Base-by-base conservation (phyloP, 495 filamentous ascomycete genomes). In the Barbatosphaeria neglecta region DNA sequence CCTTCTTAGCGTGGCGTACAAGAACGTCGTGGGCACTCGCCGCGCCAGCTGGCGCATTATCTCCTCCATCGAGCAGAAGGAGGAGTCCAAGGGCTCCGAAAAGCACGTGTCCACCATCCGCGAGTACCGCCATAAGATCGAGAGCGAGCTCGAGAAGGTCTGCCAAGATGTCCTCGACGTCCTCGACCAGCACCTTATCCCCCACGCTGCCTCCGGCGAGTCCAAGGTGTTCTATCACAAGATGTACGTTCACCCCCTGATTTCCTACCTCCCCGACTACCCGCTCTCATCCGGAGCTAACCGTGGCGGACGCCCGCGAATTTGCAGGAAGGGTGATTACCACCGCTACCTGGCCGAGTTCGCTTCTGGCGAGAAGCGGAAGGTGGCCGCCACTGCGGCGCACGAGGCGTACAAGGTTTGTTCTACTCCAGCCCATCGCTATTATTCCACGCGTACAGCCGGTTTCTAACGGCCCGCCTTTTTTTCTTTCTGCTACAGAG, bases 141-240 rank as follows among this genome's bases (percentile, higher is more conserved):
- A 99, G 81, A 80, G 71, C 51, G 92, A 99, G 78, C 80, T 99
- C 47, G 92, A 95, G 82, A 84, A 86, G 68, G 89, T 97, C 65
- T 99, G 92, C 82, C 81, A 96, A 70, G 92, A 99, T 78, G 90
- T 99, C 41, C 82, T 99, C 55, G 82, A 95, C 59, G 92, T 99
- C 49, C 78, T 99, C 51, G 93, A 97, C 62, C 77, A 96, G 58
- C 83, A 83, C 54, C 78, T 99, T 60, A 99, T 99, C 61, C 90
- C 93, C 66, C 90, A 95, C 76, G 92, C 92, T 56, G 87, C 93
- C 68, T 86, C 89, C 53, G 92, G 92, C 70, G 92, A 99, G 79
- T 95, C 89, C 59, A 97, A 96, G 80, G 92, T 99, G 58, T 99
- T 99, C 69, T 99, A 99, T 76, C 94, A 96, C 84, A 99, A 99